Evolutionary conservation across 2,329 filamentous ascomycete genomes (phyloP), one percentile per base, ranked within the genome.

Genomic region (Penicillium sp.): DNA sequence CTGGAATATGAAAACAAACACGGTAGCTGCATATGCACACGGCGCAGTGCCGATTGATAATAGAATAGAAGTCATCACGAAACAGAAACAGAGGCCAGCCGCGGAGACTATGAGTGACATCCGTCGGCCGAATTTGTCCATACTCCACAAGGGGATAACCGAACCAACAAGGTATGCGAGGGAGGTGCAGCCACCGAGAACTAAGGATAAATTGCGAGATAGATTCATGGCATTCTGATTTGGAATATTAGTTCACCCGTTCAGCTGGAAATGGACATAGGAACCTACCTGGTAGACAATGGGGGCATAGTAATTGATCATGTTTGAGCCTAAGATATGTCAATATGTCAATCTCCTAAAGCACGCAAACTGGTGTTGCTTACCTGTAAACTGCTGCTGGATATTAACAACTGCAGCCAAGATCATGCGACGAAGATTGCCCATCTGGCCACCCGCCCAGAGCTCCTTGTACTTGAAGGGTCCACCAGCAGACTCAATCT

Each of bases 171-270:
- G 63, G 52, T 76, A 79, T 0, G 71, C 74, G 45, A 70, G 69
- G 22, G 72, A 72, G 31, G 70, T 73, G 50, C 69, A 74, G 4
- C 82, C 82, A 22, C 80, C 81, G 1, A 85, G 70, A 5, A 85
- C 76, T 38, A 84, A 69, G 32, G 81, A 79, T 34, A 84, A 68
- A n/a, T 81, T 76, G 2, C 78, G 74, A 13, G 68, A 67, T 4
- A 79, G 58, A 2, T 68, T 61, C 70, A 79, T 76, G 10, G 69
- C 72, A 1, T 71, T 60, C 42, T 55, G 3, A 16, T 22, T 20
- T 22, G 11, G 1, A 4, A 13, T 18, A 1, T 54, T 31, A 43
- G n/a, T 18, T 20, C 9, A 42, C 4, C 18, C 3, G 5, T 37
- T 18, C 5, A 7, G 14, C 8, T 26, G 2, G 24, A 14, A 0